These are phyloP conservation scores for Scutellaria galericulata DNA, from an alignment of 257 asterid genomes.

Conservation along the genomic window DNA sequence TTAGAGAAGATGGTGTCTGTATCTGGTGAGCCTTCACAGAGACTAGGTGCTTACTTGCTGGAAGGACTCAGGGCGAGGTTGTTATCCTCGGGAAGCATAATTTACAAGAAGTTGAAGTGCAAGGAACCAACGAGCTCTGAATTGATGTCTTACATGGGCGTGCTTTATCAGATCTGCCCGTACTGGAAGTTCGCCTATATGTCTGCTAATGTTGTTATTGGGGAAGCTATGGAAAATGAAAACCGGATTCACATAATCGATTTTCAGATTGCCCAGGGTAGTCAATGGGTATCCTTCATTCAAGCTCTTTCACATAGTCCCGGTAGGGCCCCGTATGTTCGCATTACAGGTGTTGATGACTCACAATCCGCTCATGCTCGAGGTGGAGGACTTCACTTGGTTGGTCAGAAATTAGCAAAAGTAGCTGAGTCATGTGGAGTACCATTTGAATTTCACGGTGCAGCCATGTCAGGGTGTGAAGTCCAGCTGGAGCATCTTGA, in stretches of 20 bases:
- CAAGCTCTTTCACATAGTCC: conserved; percentile 51
- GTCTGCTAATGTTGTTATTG: conserved; percentile 72
- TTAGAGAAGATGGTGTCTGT: conserved; percentile 79
- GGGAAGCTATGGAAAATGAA: conserved; percentile 80
- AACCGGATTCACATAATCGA: conserved; percentile 76
- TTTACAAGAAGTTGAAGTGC: conserved; percentile 87
- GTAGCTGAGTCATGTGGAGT: conserved; percentile 73
- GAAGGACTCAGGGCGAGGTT: conserved; percentile 91
- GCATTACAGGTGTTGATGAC: conserved; percentile 58
- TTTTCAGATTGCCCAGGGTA: conserved; percentile 94
- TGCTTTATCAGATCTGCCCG: conserved; percentile 77
- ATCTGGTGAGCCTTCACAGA: conserved; percentile 86
- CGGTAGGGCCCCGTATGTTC: conserved; percentile 52
- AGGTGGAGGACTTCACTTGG: conserved; percentile 83
- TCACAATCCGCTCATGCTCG: conserved; percentile 80
- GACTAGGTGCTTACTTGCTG: conserved; percentile 87
- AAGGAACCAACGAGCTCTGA: conserved; percentile 85
- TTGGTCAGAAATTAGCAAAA: conserved; percentile 65
- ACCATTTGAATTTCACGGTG: conserved; percentile 78
- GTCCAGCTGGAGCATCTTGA: conserved; percentile 60
- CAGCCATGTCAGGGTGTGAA: conserved; percentile 74
- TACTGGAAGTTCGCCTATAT: conserved; percentile 88
- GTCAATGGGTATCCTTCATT: conserved; percentile 79
- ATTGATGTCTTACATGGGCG: conserved; percentile 80
- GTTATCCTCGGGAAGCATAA: conserved; percentile 83